Percentiles rank a stretch among this genome's conserved stretches.
phyloP scores from a whole-genome alignment of 371 early-diverging fungal species.

The Mucor racemosus region DNA sequence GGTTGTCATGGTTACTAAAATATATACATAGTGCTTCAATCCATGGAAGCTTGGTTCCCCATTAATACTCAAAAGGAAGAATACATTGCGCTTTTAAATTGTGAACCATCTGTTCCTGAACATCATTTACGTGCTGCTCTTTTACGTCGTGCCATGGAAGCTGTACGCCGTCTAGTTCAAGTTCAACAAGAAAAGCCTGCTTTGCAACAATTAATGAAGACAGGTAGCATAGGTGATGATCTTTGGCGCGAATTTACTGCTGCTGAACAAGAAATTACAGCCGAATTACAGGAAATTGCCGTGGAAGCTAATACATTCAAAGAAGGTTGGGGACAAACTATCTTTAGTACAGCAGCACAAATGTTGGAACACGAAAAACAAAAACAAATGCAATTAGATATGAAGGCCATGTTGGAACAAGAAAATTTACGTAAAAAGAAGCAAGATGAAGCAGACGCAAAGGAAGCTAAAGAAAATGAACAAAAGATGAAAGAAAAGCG shows the following conservation, averaged over 20 bases:
- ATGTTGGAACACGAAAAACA: conserved; percentile 71
- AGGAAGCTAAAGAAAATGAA: conserved; percentile 39
- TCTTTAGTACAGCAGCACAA: conserved; percentile 85
- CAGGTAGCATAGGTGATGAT: conserved; percentile 90
- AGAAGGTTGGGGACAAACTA: conserved; percentile 85
- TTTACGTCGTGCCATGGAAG: conserved; percentile 86
- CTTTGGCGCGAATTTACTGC: conserved; percentile 78
- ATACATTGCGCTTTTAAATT: conserved; percentile 72
- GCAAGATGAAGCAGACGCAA: conserved; percentile 43
- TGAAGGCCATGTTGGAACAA: conserved; percentile 47
- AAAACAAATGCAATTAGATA: conserved; percentile 50
- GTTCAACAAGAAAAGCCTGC: conserved; percentile 88
- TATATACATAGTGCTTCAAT: conserved; percentile 30
- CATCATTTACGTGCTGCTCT: conserved; percentile 77
- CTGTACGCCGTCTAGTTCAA: conserved; percentile 74
- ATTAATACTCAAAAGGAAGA: conserved; percentile 69
- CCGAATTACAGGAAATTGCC: conserved; percentile 82
- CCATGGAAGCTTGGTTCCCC: conserved; percentile 76
- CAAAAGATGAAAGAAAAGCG: conserved; percentile 34
- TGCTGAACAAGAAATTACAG: conserved; percentile 85
- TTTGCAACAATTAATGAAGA: conserved; percentile 75
- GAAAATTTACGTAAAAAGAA: conserved; percentile 44
- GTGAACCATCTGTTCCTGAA: conserved; percentile 64
- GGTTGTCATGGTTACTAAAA: neutral
- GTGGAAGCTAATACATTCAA: conserved; percentile 83